These are phyloP conservation scores for Triticum dicoccoides DNA, from an alignment of 176 grass and related monocot genomes.

Conservation along the genomic window DNA sequence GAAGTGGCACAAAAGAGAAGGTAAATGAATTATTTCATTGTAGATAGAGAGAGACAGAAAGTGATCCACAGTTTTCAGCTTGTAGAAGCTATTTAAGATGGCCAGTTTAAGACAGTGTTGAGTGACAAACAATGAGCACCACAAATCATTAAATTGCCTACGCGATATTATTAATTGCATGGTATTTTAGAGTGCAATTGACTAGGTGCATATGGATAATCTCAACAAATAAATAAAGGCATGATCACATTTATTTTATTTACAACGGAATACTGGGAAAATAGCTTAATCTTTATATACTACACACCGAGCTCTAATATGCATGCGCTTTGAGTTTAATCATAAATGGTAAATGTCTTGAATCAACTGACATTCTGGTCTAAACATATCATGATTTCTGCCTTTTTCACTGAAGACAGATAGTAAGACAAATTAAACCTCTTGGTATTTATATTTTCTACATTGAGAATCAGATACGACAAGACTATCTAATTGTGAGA, in stretches of 20 bases:
- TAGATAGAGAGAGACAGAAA: background rate
- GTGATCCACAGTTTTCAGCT: background rate
- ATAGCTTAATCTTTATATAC: background rate
- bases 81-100: constrained; percentile 9
- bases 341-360: background rate
- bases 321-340: background rate
- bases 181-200: background rate
- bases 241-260: background rate
- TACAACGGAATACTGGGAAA: background rate
- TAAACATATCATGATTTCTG: background rate
- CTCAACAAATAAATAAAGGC: background rate
- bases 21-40: background rate
- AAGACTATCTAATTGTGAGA: background rate
- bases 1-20: background rate
- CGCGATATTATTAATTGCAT: background rate
- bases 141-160: background rate
- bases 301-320: background rate
- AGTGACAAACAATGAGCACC: background rate
- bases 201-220: background rate
- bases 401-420: background rate
- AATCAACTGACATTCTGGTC: background rate
- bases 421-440: background rate
- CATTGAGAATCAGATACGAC: background rate
- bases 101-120: background rate
- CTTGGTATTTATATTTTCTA: background rate